phyloP scores from a whole-genome alignment of 805 yeast genomes.

The Sugiyamaella smithiae region DNA sequence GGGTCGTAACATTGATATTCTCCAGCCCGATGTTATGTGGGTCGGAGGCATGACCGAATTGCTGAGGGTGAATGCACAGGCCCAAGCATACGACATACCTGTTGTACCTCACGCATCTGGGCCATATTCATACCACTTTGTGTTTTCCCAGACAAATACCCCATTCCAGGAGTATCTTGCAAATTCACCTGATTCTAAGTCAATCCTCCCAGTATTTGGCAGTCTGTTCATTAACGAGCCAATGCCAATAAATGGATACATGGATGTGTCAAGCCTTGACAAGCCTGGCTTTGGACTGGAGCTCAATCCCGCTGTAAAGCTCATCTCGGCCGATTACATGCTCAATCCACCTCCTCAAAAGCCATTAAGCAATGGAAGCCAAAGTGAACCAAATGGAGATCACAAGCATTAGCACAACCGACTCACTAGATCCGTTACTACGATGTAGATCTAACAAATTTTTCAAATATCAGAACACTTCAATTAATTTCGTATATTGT shows the following conservation, averaged over 20 bases:
- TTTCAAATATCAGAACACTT: background rate
- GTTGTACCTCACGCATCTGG: constrained; percentile 56
- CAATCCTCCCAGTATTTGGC: constrained; percentile 49
- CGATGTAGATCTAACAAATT: background rate
- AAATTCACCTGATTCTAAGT: constrained; percentile 47
- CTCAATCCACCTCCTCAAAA: constrained; percentile 42
- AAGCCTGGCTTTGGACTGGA: constrained; percentile 53
- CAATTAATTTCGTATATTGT: background rate
- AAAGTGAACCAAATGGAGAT: constrained; percentile 8
- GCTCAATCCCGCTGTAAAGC: constrained; percentile 42
- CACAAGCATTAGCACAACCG: background rate
- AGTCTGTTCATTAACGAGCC: constrained; percentile 46
- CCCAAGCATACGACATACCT: constrained; percentile 52
- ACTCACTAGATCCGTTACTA: background rate
- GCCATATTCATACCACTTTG: constrained; percentile 51
- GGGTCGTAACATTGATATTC: constrained; percentile 46
- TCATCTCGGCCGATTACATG: constrained; percentile 41
- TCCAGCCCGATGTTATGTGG: constrained; percentile 56
- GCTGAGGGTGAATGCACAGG: constrained; percentile 46
- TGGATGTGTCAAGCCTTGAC: constrained; percentile 41
- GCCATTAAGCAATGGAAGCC: constrained; percentile 27
- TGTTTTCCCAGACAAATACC: constrained; percentile 47
- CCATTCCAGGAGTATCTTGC: constrained; percentile 54
- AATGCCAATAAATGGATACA: constrained; percentile 44
- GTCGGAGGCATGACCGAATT: constrained; percentile 52